Conservation (phyloP, 192 early-diverging fungal genomes). For the Chytriomyces hyalinus region DNA sequence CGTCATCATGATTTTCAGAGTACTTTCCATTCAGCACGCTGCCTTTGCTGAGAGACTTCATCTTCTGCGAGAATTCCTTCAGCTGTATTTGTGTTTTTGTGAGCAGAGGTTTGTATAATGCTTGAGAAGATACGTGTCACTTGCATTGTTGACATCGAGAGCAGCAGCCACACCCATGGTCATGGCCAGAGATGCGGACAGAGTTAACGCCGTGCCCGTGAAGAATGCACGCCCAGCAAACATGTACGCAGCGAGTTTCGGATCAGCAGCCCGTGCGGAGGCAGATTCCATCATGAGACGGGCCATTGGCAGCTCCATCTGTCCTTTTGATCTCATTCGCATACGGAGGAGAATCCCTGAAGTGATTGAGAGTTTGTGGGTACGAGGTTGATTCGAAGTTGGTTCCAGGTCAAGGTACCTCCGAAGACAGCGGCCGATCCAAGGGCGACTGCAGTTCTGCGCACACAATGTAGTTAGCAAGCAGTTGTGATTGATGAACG, state of each 20-base stretch:
- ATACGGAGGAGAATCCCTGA: background rate
- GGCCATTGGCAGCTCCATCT: constrained; percentile 35
- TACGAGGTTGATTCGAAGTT: background rate
- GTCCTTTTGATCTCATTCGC: constrained; percentile 15
- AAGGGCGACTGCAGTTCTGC: constrained; percentile 5
- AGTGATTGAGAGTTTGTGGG: background rate
- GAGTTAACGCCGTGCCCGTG: constrained; percentile 43
- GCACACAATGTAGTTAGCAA: background rate
- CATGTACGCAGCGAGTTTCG: constrained; percentile 51
- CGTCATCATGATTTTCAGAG: constrained; percentile 33
- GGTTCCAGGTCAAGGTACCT: background rate
- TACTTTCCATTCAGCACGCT: constrained; percentile 38
- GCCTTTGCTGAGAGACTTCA: constrained; percentile 31
- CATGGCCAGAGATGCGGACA: constrained; percentile 41
- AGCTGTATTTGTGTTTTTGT: constrained; percentile 21
- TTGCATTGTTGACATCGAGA: constrained; percentile 48
- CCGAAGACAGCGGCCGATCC: constrained; percentile 24
- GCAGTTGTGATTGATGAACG: background rate
- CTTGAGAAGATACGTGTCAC: constrained; percentile 8
- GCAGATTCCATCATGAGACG: constrained; percentile 36
- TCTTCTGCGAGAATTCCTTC: constrained; percentile 44
- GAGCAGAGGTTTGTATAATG: background rate
- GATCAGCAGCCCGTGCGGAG: constrained; percentile 42
- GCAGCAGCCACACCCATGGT: constrained; percentile 44
- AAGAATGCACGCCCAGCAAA: constrained; percentile 53